phyloP scores from a whole-genome alignment of 2,329 filamentous ascomycete genomes.

The Fusarium nodosum region DNA sequence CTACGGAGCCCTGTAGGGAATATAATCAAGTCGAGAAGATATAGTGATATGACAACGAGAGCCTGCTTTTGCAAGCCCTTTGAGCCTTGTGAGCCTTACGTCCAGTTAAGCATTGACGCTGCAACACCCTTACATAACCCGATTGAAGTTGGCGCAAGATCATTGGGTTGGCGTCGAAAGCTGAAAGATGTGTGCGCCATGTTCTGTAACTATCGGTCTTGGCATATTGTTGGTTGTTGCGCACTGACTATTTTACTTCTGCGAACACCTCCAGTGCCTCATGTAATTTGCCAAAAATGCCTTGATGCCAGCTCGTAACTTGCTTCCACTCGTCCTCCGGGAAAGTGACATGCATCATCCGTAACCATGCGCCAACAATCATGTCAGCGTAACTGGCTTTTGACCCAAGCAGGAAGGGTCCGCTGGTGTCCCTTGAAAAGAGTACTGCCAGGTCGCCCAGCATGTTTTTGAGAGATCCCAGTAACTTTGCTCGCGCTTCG shows the following conservation, averaged over 20 bases:
- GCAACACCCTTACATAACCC: background rate
- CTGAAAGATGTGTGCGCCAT: background rate
- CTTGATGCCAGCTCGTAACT: conserved; percentile 63
- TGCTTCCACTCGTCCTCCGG: conserved; percentile 62
- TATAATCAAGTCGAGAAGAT: background rate
- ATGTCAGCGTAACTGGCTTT: conserved; percentile 66
- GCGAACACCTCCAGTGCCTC: conserved; percentile 60
- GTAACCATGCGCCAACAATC: conserved; percentile 69
- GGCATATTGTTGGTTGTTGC: background rate
- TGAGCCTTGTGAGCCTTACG: background rate
- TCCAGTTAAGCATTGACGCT: background rate
- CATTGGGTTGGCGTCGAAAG: background rate
- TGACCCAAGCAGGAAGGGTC: conserved; percentile 64
- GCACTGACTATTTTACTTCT: conserved; percentile 46
- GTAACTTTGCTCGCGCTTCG: conserved; percentile 57
- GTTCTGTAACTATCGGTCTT: background rate
- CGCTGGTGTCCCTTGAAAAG: conserved; percentile 56
- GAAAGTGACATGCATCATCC: conserved; percentile 59
- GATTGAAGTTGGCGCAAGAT: background rate
- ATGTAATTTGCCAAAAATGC: conserved; percentile 64
- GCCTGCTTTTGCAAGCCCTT: background rate
- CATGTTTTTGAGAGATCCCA: conserved; percentile 56
- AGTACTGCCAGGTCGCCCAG: conserved; percentile 60
- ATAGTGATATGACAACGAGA: no score
- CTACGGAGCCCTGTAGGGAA: rapidly evolving